Evolutionary conservation across 73 alveolate genomes (phyloP).

Genomic region (Tetrahymena malaccensis): DNA sequence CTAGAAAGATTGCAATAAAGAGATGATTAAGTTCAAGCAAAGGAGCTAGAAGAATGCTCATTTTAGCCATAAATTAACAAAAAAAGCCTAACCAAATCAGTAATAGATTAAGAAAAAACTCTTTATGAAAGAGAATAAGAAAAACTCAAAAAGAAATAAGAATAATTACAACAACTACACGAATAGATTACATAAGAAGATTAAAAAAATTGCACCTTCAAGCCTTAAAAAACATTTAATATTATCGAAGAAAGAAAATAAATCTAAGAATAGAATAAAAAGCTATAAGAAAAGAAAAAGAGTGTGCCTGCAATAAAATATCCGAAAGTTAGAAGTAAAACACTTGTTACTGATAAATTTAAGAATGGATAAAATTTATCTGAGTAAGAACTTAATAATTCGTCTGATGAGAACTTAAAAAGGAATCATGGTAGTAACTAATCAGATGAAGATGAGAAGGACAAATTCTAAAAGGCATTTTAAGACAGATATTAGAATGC

Average conservation of each 20-base stretch:
- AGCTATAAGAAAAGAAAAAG: background rate
- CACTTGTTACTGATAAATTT: background rate
- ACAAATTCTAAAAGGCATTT: background rate
- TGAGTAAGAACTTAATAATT: background rate
- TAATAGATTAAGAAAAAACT: background rate
- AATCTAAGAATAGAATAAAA: background rate
- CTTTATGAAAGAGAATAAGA: background rate
- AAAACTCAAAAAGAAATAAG: background rate
- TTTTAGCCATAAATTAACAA: background rate
- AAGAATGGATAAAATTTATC: background rate
- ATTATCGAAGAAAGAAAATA: background rate
- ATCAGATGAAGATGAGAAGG: background rate
- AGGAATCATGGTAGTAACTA: background rate
- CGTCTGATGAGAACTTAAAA: background rate
- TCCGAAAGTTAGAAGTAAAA: background rate
- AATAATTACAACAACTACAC: background rate
- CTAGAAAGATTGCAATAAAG: background rate
- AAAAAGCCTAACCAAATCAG: background rate
- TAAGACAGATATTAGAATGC: background rate
- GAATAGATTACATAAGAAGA: background rate
- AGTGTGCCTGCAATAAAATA: background rate
- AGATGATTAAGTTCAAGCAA: background rate
- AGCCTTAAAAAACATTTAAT: background rate
- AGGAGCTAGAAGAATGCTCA: background rate
- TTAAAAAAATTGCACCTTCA: background rate